phyloP scores from a whole-genome alignment of 805 yeast species.

The Candida succiphila region DNA sequence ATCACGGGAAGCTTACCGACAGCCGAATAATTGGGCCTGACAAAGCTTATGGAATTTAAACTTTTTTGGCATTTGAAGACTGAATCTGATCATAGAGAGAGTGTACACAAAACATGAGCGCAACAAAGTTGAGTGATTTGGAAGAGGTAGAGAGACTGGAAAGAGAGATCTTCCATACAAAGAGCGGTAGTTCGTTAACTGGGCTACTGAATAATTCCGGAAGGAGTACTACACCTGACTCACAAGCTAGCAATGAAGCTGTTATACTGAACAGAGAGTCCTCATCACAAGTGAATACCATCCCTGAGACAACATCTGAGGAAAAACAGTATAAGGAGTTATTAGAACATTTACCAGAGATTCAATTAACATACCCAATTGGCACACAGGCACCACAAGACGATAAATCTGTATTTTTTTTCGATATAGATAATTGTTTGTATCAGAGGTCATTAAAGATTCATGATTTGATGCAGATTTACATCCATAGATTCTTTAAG shows the following conservation, averaged over 20 bases:
- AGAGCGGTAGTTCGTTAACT: no score
- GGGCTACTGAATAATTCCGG: no score
- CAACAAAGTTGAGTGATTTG: slow-evolving; percentile 7
- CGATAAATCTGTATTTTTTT: slow-evolving; percentile 45
- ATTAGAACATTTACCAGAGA: slow-evolving; percentile 15
- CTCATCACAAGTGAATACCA: slow-evolving; percentile 5
- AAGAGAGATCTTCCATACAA: slow-evolving; percentile 1
- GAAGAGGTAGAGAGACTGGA: slow-evolving; percentile 9
- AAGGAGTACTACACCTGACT: no score
- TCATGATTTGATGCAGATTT: slow-evolving; percentile 80
- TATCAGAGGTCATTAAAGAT: slow-evolving; percentile 67
- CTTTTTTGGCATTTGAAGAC: no score
- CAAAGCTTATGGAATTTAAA: no score
- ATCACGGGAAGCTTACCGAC: no score
- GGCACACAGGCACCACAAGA: slow-evolving; percentile 17
- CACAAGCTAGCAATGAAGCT: slow-evolving; percentile 9
- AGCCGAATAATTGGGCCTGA: no score
- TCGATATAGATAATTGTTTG: slow-evolving; percentile 91
- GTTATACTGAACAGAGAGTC: slow-evolving; percentile 9
- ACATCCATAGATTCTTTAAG: slow-evolving; percentile 75
- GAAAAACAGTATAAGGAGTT: slow-evolving; percentile 7
- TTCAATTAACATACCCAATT: slow-evolving; percentile 15
- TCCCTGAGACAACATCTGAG: slow-evolving; percentile 1
- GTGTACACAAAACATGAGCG: no score
- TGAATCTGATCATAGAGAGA: no score